Evolutionary conservation across 2,329 filamentous ascomycete species (phyloP).

Genomic region (Cytospora schulzeri): DNA sequence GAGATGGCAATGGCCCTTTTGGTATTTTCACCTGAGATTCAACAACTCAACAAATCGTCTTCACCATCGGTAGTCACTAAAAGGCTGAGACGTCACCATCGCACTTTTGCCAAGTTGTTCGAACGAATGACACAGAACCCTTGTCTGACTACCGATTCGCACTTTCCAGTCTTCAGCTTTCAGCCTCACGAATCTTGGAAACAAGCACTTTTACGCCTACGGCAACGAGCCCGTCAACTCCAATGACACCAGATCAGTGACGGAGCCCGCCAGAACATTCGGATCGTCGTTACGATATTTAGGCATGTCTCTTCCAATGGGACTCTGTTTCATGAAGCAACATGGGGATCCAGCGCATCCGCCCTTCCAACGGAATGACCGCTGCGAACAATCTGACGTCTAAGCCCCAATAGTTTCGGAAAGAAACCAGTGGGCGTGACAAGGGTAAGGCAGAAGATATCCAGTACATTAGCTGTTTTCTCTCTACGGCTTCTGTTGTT

Average conservation of each 20-base stretch:
- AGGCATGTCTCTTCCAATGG: constrained; percentile 12
- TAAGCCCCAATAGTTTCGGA: not conserved
- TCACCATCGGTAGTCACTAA: too few species aligned
- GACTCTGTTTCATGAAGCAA: not conserved
- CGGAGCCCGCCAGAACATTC: constrained; percentile 15
- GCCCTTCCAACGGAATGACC: constrained; percentile 15
- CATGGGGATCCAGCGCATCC: constrained; percentile 15
- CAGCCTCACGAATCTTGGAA: constrained; percentile 16
- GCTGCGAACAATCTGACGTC: not conserved
- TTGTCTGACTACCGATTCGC: not conserved
- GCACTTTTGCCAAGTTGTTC: too few species aligned
- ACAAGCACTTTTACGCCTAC: constrained; percentile 22
- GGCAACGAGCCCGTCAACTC: constrained; percentile 8
- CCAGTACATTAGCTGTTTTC: not conserved
- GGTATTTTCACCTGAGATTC: too few species aligned
- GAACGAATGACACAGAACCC: not conserved
- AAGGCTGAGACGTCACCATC: too few species aligned
- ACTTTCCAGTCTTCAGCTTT: constrained; percentile 5
- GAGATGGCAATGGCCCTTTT: too few species aligned
- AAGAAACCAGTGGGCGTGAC: not conserved
- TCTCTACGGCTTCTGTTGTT: not conserved
- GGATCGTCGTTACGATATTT: constrained; percentile 18
- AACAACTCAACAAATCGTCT: too few species aligned
- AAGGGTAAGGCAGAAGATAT: too few species aligned
- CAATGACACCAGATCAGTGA: constrained; percentile 6